Conservation (phyloP, 2,329 filamentous ascomycete species). For the Pseudopithomyces chartarum region DNA sequence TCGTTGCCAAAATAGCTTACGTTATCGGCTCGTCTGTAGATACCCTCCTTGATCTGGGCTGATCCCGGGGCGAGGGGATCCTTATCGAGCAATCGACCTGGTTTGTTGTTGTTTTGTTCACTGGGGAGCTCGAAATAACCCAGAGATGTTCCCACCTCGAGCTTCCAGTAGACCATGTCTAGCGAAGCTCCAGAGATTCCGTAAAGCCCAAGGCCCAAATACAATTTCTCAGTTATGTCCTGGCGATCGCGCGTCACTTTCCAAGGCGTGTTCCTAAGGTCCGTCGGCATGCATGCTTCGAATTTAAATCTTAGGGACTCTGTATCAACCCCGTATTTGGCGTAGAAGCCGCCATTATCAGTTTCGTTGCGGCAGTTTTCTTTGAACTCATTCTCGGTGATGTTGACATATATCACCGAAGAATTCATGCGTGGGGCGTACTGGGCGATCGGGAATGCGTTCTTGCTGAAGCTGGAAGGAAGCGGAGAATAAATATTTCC, state of each 20-base stretch:
- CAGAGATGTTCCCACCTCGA: constrained; percentile 2
- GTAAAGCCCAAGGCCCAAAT: constrained; percentile 2
- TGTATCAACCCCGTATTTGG: constrained; percentile 1
- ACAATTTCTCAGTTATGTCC: constrained; percentile 13
- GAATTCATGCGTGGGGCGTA: constrained; percentile 17
- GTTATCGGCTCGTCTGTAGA: not conserved
- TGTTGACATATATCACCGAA: not conserved
- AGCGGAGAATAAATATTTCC: not conserved
- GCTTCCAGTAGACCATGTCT: constrained; percentile 1
- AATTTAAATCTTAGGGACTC: not conserved
- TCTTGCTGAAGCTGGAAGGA: not conserved
- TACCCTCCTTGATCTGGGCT: not conserved
- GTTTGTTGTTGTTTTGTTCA: constrained; percentile 7
- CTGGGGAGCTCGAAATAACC: constrained; percentile 20
- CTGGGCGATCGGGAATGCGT: constrained; percentile 5
- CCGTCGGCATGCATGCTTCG: constrained; percentile 13
- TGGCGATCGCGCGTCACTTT: constrained; percentile 17
- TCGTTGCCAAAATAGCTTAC: constrained; percentile 5
- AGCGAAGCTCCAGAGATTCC: no score
- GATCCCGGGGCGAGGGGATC: constrained; percentile 6
- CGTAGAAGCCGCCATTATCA: constrained; percentile 14
- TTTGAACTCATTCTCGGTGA: constrained; percentile 7
- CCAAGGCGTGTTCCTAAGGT: constrained; percentile 11
- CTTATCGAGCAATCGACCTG: constrained; percentile 14
- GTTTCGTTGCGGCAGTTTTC: constrained; percentile 16